A percentile compares a stretch with the other conserved stretches of the same genome.
Evolutionary conservation across 2,329 filamentous ascomycete species (phyloP).

Genomic region (Tolypocladium nubicola): DNA sequence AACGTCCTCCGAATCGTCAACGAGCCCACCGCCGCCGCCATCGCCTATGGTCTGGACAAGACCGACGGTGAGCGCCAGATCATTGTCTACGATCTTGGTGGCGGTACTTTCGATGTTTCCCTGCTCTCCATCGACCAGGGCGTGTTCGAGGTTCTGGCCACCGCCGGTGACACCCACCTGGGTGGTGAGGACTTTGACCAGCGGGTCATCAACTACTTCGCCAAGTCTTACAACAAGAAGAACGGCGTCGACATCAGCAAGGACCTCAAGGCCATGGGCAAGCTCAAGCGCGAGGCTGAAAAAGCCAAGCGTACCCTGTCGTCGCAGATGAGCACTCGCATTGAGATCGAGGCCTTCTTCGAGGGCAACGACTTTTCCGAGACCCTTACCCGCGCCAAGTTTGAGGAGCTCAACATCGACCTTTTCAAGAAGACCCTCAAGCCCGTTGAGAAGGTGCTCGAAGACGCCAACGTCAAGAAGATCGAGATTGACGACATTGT

Average conservation of each 20-base stretch:
- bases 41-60: constrained; percentile 91
- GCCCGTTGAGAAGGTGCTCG: constrained; percentile 96
- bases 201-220: constrained; percentile 90
- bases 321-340: constrained; percentile 84
- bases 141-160: constrained; percentile 90
- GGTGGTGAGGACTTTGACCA: constrained; percentile 99
- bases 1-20: constrained; percentile 95
- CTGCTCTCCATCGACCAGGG: constrained; percentile 85
- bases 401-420: constrained; percentile 97
- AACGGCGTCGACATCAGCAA: constrained; percentile 84
- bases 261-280: constrained; percentile 96
- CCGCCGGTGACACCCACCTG: constrained; percentile 92
- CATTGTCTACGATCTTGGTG: constrained; percentile 88
- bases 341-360: constrained; percentile 96
- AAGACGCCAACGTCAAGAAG: constrained; percentile 98
- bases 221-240: constrained; percentile 99
- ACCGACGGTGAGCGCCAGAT: constrained; percentile 75
- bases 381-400: constrained; percentile 96
- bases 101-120: constrained; percentile 91
- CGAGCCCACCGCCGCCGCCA: constrained; percentile 90
- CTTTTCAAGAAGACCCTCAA: constrained; percentile 99
- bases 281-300: constrained; percentile 98
- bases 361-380: constrained; percentile 97
- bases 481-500: constrained; percentile 91
- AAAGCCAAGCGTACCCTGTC: constrained; percentile 98